Percentiles rank a stretch among this genome's conserved stretches.
These are phyloP conservation scores for Kazachstania martiniae DNA, from an alignment of 805 yeast genomes.

Conservation along the genomic window DNA sequence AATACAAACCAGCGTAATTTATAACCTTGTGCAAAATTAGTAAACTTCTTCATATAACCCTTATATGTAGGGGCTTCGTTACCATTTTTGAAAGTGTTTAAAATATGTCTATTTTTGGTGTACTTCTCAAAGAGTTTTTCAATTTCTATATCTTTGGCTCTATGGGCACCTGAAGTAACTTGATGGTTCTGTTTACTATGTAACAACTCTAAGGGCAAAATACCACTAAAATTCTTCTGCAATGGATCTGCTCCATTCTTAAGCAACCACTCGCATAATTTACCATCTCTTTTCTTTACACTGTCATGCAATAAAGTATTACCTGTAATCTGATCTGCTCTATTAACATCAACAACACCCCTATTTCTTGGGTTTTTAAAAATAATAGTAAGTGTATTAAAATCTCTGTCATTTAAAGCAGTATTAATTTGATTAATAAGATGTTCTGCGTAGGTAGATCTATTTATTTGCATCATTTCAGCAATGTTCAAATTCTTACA, in stretches of 20 bases:
- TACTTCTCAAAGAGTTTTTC: constrained; percentile 58
- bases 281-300: constrained; percentile 59
- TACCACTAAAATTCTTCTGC: constrained; percentile 69
- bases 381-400: constrained; percentile 49
- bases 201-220: constrained; percentile 66
- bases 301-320: constrained; percentile 85
- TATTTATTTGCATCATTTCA: constrained; percentile 61
- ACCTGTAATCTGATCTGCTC: constrained; percentile 76
- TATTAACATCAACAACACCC: constrained; percentile 80
- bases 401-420: constrained; percentile 64
- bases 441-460: constrained; percentile 69
- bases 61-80: constrained; percentile 66
- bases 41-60: constrained; percentile 93
- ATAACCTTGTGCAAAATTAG: constrained; percentile 93
- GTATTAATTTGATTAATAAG: constrained; percentile 53
- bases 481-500: constrained; percentile 53
- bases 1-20: constrained; percentile 88
- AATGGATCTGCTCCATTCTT: constrained; percentile 93
- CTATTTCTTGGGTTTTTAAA: constrained; percentile 63
- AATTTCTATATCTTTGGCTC: constrained; percentile 29
- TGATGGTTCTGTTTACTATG: constrained; percentile 13
- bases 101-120: constrained; percentile 63
- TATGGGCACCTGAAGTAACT: constrained; percentile 5
- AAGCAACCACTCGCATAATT: constrained; percentile 81
- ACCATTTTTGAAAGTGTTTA: constrained; percentile 30